Base-by-base conservation (phyloP, 805 yeast genomes). In the Monosporozyma siamensis region DNA sequence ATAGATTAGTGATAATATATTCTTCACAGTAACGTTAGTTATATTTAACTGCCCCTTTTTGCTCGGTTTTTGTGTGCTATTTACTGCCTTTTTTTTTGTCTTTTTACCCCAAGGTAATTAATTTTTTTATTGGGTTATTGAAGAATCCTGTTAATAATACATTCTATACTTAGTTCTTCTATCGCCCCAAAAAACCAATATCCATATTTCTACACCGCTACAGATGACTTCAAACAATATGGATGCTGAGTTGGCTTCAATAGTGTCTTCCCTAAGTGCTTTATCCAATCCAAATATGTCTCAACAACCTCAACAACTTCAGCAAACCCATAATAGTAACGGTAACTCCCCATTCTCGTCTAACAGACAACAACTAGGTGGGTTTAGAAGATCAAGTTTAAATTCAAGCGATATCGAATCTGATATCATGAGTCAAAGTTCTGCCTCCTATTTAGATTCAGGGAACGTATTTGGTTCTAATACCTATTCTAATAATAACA, bases 191-290 rank as follows among this genome's bases (percentile, higher is more conserved):
- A n/a, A n/a, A n/a, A n/a, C n/a, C n/a, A n/a, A n/a, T n/a, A n/a
- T n/a, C n/a, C 35, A 32, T 26, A 40, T 7, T 15, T 37, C 23
- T 27, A 40, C 10, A n/a, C n/a, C n/a, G n/a, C 37, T 30, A 43
- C 26, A 25, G 6, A 36, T 34, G 37, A 35, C 29, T 22, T 25
- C 34, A 22, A 47, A 50, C 39, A 45, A 51, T 23, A 51, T 62
- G 49, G 61, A 60, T 45, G 52, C 60, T 15, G 65, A 62, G 42
- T 44, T 61, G 34, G 63, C 61, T 11, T 59, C 64, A 32, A 63
- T 61, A 27, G 64, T 64, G 4, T 58, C 66, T 6, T 62, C 67
- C n/a, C 47, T 63, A 38, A 60, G 64, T 40, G 64, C 63, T 12
- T 50, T 57, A 25, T 60, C 66, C 9, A 54, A 53, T 35, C 55